Conservation (phyloP, 192 early-diverging fungal genomes). For the Lobosporangium transversale region DNA sequence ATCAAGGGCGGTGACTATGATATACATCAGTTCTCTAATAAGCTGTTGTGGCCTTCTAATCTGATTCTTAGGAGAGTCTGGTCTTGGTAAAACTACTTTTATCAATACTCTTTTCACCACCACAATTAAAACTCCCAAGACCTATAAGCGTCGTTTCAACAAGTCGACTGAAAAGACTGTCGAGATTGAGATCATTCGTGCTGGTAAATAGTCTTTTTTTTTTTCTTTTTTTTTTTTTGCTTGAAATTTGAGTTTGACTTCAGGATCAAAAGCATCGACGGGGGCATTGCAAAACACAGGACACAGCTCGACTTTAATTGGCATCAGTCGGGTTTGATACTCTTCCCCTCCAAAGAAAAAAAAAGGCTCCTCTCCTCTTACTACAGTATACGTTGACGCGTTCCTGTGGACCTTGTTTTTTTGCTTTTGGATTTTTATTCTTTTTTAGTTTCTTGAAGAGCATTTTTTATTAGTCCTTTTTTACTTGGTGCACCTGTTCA, state of each 20-base stretch:
- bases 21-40: too few species aligned
- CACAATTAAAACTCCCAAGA: conserved; percentile 91
- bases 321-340: too few species aligned
- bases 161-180: conserved; percentile 97
- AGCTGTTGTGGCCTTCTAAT: too few species aligned
- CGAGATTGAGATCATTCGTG: conserved; percentile 97
- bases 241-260: too few species aligned
- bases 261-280: too few species aligned
- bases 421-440: neutral
- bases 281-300: too few species aligned
- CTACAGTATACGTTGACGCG: neutral
- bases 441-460: neutral
- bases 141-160: conserved; percentile 79
- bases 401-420: neutral
- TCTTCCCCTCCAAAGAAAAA: neutral
- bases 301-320: too few species aligned
- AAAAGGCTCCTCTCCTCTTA: neutral
- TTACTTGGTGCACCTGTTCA: too few species aligned
- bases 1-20: too few species aligned
- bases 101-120: conserved; percentile 99
- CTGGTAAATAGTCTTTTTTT: conserved; percentile 66
- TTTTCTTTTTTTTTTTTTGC: neutral
- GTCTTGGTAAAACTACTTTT: conserved; percentile 98
- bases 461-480: too few species aligned
- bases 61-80: conserved; percentile 88